These are phyloP conservation scores for California macrophylla DNA, from an alignment of 441 rosid species.

Conservation along the genomic window DNA sequence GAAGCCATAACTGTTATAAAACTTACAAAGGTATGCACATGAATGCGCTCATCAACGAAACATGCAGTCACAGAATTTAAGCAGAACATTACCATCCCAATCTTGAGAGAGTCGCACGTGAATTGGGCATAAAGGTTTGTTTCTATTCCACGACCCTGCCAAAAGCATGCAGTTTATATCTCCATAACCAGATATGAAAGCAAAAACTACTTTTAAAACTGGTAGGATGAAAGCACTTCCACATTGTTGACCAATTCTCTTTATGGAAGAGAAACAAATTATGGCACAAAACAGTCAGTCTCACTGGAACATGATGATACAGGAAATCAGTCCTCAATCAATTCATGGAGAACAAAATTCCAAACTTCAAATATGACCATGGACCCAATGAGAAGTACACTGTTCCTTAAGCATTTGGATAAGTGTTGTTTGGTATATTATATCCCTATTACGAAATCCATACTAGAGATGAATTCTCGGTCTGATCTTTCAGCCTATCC, in stretches of 20 bases:
- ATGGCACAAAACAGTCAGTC: neutral
- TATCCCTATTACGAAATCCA: neutral
- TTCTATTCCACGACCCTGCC: constrained; percentile 94
- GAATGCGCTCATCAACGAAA: neutral
- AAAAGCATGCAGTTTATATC: constrained; percentile 2
- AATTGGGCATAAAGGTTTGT: constrained; percentile 93
- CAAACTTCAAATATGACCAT: neutral
- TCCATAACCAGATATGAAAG: too few relatives aligned
- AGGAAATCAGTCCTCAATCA: neutral
- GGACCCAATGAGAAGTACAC: neutral
- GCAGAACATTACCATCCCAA: constrained; percentile 57
- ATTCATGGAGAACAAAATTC: neutral
- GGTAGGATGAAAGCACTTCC: too few relatives aligned
- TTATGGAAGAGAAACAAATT: neutral
- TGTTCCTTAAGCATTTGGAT: neutral
- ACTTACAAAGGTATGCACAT: neutral
- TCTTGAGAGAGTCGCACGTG: constrained; percentile 86
- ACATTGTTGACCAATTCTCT: neutral
- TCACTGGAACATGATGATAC: neutral
- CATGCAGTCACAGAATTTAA: neutral
- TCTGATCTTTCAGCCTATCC: neutral
- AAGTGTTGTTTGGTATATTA: neutral
- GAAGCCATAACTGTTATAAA: neutral
- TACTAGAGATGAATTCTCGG: neutral
- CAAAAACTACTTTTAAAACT: too few relatives aligned